These are phyloP conservation scores for Capronia americana DNA, from an alignment of 2,329 filamentous ascomycete species.

Conservation along the genomic window DNA sequence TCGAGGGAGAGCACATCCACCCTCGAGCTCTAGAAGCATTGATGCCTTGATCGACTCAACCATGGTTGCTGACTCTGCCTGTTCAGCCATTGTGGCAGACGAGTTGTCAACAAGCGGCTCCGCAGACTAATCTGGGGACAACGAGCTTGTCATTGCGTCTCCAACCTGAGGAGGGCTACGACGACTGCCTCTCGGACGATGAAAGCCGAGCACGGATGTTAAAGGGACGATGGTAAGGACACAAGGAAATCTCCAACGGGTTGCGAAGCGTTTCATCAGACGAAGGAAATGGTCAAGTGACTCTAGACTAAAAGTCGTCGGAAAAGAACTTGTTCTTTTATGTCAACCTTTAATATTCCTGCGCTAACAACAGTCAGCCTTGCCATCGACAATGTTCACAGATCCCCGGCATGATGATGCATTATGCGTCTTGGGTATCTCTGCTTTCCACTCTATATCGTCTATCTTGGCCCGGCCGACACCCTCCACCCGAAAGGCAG, in stretches of 20 bases:
- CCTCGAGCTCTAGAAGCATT: constrained; percentile 27
- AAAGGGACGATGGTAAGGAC: neutral
- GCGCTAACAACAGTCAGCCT: neutral
- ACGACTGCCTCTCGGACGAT: neutral
- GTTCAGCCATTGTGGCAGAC: neutral
- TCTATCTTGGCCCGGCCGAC: neutral
- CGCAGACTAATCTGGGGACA: neutral
- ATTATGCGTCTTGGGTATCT: neutral
- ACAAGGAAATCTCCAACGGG: neutral
- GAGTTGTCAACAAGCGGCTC: neutral
- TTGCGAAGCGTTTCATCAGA: neutral
- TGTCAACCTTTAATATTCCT: neutral
- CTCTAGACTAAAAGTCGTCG: neutral
- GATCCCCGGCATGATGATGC: neutral
- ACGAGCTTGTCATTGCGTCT: no score
- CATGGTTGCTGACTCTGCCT: neutral
- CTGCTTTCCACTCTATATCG: neutral
- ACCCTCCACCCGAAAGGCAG: neutral
- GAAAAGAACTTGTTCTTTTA: neutral
- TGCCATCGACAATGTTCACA: neutral
- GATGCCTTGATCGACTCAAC: constrained; percentile 31
- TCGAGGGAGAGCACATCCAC: neutral
- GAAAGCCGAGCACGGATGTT: neutral
- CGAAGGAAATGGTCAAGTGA: no score
- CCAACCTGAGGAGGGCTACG: no score